These are phyloP conservation scores for Colletotrichum limetticola DNA, from an alignment of 2,329 filamentous ascomycete genomes.

Conservation along the genomic window DNA sequence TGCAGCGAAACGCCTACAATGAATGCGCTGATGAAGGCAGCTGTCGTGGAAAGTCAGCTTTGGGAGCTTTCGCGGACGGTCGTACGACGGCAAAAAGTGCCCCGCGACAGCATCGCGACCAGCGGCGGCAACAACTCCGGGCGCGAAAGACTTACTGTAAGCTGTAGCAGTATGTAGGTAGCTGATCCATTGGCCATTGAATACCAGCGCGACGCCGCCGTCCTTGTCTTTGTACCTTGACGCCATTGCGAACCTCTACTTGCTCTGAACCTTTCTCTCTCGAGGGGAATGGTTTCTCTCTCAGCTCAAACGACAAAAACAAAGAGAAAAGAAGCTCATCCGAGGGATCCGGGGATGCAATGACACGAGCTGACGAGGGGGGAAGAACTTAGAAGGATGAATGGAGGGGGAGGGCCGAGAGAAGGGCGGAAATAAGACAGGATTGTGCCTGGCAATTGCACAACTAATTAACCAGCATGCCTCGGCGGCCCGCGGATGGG, in stretches of 20 bases:
- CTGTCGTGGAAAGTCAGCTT: slow-evolving; percentile 51
- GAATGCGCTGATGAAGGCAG: slow-evolving; percentile 88
- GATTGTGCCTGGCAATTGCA: not conserved
- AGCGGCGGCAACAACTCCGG: not conserved
- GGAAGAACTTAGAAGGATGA: not conserved
- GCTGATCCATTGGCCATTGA: slow-evolving; percentile 92
- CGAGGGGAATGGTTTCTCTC: not conserved
- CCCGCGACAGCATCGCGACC: not conserved
- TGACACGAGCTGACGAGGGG: slow-evolving; percentile 13
- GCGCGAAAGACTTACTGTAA: slow-evolving; percentile 69
- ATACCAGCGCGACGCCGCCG: slow-evolving; percentile 66
- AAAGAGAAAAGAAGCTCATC: slow-evolving; percentile 39
- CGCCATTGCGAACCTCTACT: slow-evolving; percentile 47
- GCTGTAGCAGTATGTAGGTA: slow-evolving; percentile 87
- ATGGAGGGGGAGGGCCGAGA: not conserved
- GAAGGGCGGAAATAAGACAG: not conserved
- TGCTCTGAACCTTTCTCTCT: not conserved
- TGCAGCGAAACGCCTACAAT: slow-evolving; percentile 84
- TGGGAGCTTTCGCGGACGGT: not conserved
- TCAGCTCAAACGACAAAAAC: slow-evolving; percentile 24
- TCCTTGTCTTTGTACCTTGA: slow-evolving; percentile 73
- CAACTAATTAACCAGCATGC: not conserved
- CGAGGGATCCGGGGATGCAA: slow-evolving; percentile 42
- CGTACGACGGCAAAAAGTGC: slow-evolving; percentile 29
- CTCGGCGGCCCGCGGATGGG: slow-evolving; percentile 20